These are phyloP conservation scores for Rhazya stricta DNA, from an alignment of 257 asterid species.

Conservation along the genomic window DNA sequence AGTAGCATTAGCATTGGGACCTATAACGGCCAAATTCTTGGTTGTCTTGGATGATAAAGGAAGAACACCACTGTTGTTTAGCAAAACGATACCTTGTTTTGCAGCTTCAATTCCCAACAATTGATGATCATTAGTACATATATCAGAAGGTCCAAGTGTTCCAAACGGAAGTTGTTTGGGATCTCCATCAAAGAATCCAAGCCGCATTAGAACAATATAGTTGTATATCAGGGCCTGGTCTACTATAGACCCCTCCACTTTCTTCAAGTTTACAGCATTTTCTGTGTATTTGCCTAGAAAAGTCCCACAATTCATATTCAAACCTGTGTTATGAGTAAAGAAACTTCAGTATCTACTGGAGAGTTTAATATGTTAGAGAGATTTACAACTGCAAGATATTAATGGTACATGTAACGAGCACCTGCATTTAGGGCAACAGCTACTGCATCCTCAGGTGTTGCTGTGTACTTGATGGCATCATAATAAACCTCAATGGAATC, in stretches of 20 bases:
- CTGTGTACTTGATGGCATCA: conserved; percentile 19
- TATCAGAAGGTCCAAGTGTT: conserved; percentile 25
- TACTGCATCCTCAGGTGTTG: conserved; percentile 29
- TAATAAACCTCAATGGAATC: conserved; percentile 37
- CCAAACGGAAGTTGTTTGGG: conserved; percentile 27
- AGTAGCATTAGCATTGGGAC: conserved; percentile 31
- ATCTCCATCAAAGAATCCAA: conserved; percentile 35
- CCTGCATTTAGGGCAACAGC: conserved; percentile 32
- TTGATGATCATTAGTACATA: conserved; percentile 23
- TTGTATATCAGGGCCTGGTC: conserved; percentile 25
- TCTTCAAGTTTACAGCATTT: conserved; percentile 18
- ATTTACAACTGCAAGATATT: background rate
- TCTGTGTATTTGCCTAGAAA: conserved; percentile 25
- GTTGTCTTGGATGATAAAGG: conserved; percentile 12
- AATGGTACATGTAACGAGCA: background rate
- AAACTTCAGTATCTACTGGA: background rate
- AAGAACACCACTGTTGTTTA: conserved; percentile 22
- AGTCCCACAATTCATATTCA: conserved; percentile 31
- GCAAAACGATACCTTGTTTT: conserved; percentile 29
- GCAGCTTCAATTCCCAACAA: conserved; percentile 30
- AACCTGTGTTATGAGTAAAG: conserved; percentile 9
- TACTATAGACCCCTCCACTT: conserved; percentile 20
- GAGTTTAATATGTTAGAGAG: background rate
- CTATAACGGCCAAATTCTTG: conserved; percentile 18
- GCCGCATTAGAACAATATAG: conserved; percentile 26